phyloP scores from a whole-genome alignment of 2,329 filamentous ascomycete species.

The Geosmithia putterillii region DNA sequence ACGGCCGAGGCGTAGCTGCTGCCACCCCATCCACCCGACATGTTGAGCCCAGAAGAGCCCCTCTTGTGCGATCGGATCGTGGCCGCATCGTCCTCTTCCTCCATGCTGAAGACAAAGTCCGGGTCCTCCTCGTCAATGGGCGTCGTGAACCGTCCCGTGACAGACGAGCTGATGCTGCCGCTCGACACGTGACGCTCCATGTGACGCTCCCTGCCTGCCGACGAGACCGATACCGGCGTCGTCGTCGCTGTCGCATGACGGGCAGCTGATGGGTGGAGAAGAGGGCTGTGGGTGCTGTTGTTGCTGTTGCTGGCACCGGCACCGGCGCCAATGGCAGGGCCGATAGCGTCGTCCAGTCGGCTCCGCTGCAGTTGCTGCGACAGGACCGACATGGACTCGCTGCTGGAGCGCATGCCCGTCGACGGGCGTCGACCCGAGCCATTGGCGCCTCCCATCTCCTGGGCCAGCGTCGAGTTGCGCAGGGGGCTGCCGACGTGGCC shows the following conservation, averaged over 20 bases:
- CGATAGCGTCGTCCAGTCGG: slow-evolving; percentile 29
- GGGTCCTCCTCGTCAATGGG: slow-evolving; percentile 55
- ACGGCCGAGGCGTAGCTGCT: slow-evolving; percentile 28
- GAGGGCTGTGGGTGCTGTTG: slow-evolving; percentile 20
- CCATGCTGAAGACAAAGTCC: slow-evolving; percentile 54
- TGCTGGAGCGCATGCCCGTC: slow-evolving; percentile 22
- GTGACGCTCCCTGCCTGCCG: slow-evolving; percentile 25
- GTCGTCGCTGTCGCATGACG: slow-evolving; percentile 12
- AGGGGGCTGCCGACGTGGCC: slow-evolving; percentile 55
- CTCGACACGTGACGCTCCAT: slow-evolving; percentile 48
- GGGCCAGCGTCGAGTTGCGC: slow-evolving; percentile 48
- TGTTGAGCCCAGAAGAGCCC: slow-evolving; percentile 28
- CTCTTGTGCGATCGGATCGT: slow-evolving; percentile 34
- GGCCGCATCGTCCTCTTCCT: slow-evolving; percentile 36
- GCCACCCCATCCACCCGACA: slow-evolving; percentile 18
- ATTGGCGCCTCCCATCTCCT: slow-evolving; percentile 27
- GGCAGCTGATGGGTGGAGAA: slow-evolving; percentile 36
- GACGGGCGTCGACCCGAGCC: slow-evolving; percentile 14
- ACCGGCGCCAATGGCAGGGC: background rate
- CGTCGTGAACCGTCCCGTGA: slow-evolving; percentile 46
- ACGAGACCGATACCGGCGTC: slow-evolving; percentile 7
- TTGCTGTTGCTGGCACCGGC: background rate
- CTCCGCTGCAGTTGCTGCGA: slow-evolving; percentile 52
- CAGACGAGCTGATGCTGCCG: slow-evolving; percentile 41
- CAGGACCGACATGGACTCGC: slow-evolving; percentile 44